phyloP scores from a whole-genome alignment of 2,329 filamentous ascomycete genomes.

The Gaeumannomyces tritici region DNA sequence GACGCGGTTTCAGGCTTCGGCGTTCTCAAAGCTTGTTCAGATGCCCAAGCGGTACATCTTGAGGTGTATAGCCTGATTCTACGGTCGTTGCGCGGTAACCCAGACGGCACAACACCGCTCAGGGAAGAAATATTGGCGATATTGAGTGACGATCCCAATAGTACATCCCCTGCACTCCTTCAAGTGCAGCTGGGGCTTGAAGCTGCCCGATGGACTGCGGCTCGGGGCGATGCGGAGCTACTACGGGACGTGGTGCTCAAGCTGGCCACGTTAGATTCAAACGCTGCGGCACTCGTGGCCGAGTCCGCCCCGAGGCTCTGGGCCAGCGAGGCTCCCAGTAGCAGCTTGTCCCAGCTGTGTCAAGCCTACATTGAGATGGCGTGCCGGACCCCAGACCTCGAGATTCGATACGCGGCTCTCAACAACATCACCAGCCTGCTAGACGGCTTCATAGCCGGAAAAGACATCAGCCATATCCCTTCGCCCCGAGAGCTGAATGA shows the following conservation, averaged over 20 bases:
- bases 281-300: conserved; percentile 29
- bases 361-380: conserved; percentile 33
- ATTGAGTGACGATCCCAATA: neutral
- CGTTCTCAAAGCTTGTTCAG: conserved; percentile 18
- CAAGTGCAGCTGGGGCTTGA: conserved; percentile 26
- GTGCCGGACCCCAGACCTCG: conserved; percentile 25
- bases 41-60: conserved; percentile 34
- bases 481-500: conserved; percentile 35
- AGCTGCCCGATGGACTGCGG: conserved; percentile 22
- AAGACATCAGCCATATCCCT: conserved; percentile 28
- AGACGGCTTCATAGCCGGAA: conserved; percentile 25
- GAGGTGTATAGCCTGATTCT: conserved; percentile 16
- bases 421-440: conserved; percentile 35
- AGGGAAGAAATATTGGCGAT: neutral
- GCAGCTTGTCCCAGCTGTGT: conserved; percentile 24
- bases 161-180: conserved; percentile 22
- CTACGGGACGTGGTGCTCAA: conserved; percentile 22
- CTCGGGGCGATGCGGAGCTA: conserved; percentile 6
- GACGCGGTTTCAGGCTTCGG: neutral
- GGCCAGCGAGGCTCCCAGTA: conserved; percentile 8
- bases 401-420: conserved; percentile 37
- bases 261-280: conserved; percentile 27
- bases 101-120: neutral
- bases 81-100: neutral
- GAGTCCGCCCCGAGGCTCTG: conserved; percentile 25